A percentile compares a stretch with the other conserved stretches of the same genome.
phyloP scores from a whole-genome alignment of 1,284 basidiomycete genomes.

The Phellopilus nigrolimitatus region DNA sequence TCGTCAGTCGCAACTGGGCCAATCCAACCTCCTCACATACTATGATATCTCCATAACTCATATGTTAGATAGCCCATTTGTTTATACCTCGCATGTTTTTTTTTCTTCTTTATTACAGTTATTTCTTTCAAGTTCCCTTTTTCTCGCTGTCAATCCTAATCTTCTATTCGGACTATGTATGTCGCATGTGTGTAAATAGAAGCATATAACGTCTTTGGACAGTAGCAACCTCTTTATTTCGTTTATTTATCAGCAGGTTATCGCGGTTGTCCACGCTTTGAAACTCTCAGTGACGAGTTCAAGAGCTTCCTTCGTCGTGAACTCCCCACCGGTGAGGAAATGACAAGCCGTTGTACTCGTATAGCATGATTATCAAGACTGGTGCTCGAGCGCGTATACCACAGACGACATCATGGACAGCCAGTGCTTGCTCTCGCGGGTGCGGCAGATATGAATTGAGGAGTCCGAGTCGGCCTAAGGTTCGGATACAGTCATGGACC shows the following conservation, averaged over 20 bases:
- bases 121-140: too few species aligned
- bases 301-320: slow-evolving; percentile 6
- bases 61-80: background rate
- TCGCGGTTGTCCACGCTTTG: slow-evolving; percentile 10
- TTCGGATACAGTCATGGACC: too few species aligned
- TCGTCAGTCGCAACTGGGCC: slow-evolving; percentile 45
- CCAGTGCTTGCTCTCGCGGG: slow-evolving; percentile 14
- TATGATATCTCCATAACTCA: background rate
- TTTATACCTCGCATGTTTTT: too few species aligned
- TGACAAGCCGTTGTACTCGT: slow-evolving; percentile 20
- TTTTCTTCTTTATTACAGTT: too few species aligned
- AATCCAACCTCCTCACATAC: slow-evolving; percentile 40
- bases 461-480: slow-evolving; percentile 15
- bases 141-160: too few species aligned
- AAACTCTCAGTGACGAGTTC: background rate
- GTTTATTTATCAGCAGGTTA: too few species aligned
- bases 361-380: slow-evolving; percentile 19
- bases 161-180: too few species aligned
- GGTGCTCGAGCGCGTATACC: slow-evolving; percentile 18
- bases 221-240: too few species aligned
- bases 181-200: too few species aligned
- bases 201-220: too few species aligned
- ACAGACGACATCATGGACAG: slow-evolving; percentile 17
- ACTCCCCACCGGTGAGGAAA: slow-evolving; percentile 20
- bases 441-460: slow-evolving; percentile 10